Evolutionary conservation across 148 eudicot species (phyloP), one percentile per base, ranked within the genome.

Genomic region (Polygonum maritimum): DNA sequence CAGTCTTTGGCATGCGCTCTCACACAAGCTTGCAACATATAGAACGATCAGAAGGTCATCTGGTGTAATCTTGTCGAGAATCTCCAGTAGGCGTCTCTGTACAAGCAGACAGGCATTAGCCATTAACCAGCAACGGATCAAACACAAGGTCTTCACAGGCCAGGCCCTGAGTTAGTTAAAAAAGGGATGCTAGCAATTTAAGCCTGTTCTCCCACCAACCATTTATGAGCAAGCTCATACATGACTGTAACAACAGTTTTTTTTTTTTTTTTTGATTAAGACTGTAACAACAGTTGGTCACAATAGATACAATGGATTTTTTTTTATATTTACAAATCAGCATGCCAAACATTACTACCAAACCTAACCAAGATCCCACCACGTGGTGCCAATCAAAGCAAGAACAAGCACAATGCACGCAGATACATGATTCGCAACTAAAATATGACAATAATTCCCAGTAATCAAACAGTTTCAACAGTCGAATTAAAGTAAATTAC

Each of bases 11-110:
- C 98, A 89, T 33, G 79, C 83, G 76, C 51, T 83, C 41, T 91
- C 85, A 73, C 97, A 93, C 48, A 78, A 73, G 74, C 83, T 83
- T 72, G 94, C 91, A 55, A 88, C 89, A 60, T 85, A 86, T 79
- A 91, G 65, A 79, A 93, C 89, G 78, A 89, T 82, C 79, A 89
- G 79, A 78, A 88, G 74, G 69, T 93, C 98, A 86, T 93, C 98
- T 48, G 87, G 77, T 51, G 85, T 78, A 71, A 86, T 86, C 81
- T 87, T 89, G 84, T 89, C 91, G 40, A 91, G 85, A 81, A 93
- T 87, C 76, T 88, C 92, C 67, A 89, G 52, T 26, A 93, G 84
- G 74, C 84, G 88, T 58, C 86, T 85, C 98, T 93, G 84, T 82
- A 86, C 19, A 45, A 15, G 38, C 45, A 39, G 36, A 71, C 57